Base-by-base conservation (phyloP, 208 protist species). In the Acanthamoeba lugdunensis region DNA sequence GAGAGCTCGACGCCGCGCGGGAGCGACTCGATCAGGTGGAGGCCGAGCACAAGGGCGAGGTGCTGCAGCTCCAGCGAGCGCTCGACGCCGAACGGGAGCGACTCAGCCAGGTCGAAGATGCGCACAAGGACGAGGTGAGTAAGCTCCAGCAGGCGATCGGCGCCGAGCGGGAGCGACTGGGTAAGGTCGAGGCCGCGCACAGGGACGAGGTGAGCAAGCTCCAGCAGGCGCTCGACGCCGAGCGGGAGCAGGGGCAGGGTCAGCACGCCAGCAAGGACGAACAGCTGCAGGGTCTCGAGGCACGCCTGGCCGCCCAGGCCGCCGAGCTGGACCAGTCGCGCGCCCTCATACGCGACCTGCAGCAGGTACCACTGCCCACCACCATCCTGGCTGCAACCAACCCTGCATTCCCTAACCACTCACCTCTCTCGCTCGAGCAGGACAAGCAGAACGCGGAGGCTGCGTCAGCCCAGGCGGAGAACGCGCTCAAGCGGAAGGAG, bases 401-500 rank as follows among this genome's bases (percentile, higher is more conserved):
- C 41, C 4, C 41, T 4, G 41, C 41, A 45, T 45, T 45, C 41
- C 41, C 41, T 45, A 45, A 45, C 41, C 41, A 45, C 41, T 45
- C 41, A 45, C 41, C n/a, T n/a, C 41, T 45, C 41, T 45, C 41
- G 41, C 41, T 45, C 52, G 52, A 13, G 14, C 16, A 56, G 52
- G 52, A 56, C 14, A 56, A 56, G 52, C 61, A 67, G 23, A 21
- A 21, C 61, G 21, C 21, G 7, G 61, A 28, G 25, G 61, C 14
- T 67, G 61, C 61, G 14, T 13, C 61, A 25, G 61, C 23, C 61
- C 23, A 67, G 61, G 61, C 61, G 1, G 61, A n/a, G 61, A 23
- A 21, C 61, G 61, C 14, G 61, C 61, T 56, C 52, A 67, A 67
- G 16, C 61, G 61, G 61, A 84, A 84, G 48, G 75, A 84, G 48